These are phyloP conservation scores for Cinnamomum micranthum DNA, from an alignment of 164 flowering plant species.

Conservation along the genomic window DNA sequence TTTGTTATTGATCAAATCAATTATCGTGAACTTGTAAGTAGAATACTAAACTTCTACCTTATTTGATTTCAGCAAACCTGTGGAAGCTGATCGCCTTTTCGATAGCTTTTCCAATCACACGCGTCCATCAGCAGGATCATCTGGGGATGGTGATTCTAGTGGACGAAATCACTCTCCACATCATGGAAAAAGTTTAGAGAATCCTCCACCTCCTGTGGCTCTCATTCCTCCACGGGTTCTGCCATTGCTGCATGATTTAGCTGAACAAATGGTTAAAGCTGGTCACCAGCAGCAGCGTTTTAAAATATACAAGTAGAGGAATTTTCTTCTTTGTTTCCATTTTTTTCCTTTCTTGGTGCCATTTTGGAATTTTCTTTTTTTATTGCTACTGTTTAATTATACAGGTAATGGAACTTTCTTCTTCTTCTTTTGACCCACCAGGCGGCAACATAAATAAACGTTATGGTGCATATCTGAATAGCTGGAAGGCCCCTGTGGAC, in stretches of 20 bases:
- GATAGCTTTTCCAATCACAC: conserved; percentile 79
- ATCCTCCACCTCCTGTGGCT: conserved; percentile 56
- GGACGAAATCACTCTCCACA: conserved; percentile 42
- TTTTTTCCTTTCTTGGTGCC: background rate
- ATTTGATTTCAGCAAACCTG: conserved; percentile 72
- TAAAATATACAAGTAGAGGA: conserved; percentile 58
- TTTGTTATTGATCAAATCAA: background rate
- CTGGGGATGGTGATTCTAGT: conserved; percentile 38
- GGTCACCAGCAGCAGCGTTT: conserved; percentile 70
- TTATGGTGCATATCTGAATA: too few species aligned
- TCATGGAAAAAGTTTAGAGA: conserved; percentile 37
- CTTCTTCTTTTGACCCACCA: too few species aligned
- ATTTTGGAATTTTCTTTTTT: too few species aligned
- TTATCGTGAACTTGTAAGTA: background rate
- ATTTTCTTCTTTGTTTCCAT: background rate
- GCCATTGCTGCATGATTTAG: conserved; percentile 83
- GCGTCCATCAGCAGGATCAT: conserved; percentile 64
- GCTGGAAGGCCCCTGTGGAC: too few species aligned
- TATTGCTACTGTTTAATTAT: too few species aligned
- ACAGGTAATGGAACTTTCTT: too few species aligned
- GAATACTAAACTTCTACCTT: background rate
- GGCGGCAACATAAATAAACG: too few species aligned
- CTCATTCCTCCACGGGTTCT: conserved; percentile 84
- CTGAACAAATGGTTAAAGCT: conserved; percentile 78
- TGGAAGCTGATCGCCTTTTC: conserved; percentile 90